Percentiles rank a stretch among this genome's conserved stretches.
Evolutionary conservation across 225 moss, liverwort and hornwort species (phyloP).

Genomic region (Takakia lepidozioides): DNA sequence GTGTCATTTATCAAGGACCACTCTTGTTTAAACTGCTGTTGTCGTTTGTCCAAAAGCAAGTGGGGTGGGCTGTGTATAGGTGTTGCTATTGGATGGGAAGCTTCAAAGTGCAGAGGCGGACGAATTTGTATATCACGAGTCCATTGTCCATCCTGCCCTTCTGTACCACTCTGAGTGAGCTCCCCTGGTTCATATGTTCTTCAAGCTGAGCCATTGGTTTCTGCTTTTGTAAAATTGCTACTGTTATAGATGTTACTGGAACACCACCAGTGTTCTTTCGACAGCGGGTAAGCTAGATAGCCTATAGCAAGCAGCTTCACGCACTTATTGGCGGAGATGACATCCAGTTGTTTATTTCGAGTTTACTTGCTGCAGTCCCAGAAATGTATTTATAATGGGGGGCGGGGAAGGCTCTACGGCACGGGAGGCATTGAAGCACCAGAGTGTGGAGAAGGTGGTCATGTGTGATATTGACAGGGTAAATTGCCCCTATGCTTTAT

Average conservation of each 20-base stretch:
- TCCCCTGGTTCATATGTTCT: too few relatives aligned
- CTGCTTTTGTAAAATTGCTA: too few relatives aligned
- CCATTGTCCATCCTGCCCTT: conserved; percentile 74
- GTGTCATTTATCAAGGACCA: too few relatives aligned
- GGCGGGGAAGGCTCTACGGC: conserved; percentile 96
- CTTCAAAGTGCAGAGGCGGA: conserved; percentile 90
- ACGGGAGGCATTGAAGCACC: conserved; percentile 64
- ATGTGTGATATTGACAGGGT: conserved; percentile 99
- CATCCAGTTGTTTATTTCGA: too few relatives aligned
- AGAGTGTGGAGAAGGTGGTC: conserved; percentile 67
- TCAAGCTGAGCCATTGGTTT: neutral
- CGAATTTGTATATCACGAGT: conserved; percentile 92
- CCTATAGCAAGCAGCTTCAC: too few relatives aligned
- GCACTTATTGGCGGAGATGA: too few relatives aligned
- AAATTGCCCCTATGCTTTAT: neutral
- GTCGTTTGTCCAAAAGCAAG: too few relatives aligned
- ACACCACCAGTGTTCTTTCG: too few relatives aligned
- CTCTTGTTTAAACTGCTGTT: too few relatives aligned
- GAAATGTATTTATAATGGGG: conserved; percentile 81
- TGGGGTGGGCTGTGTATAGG: conserved; percentile 19
- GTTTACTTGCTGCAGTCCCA: conserved; percentile 70
- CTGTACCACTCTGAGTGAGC: conserved; percentile 74
- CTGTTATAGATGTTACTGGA: too few relatives aligned
- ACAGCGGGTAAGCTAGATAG: too few relatives aligned
- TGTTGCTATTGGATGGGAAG: conserved; percentile 84